A percentile compares a stretch with the other conserved stretches of the same genome.
Evolutionary conservation across 164 flowering plant genomes (phyloP).

Genomic region (Buxus sempervirens): DNA sequence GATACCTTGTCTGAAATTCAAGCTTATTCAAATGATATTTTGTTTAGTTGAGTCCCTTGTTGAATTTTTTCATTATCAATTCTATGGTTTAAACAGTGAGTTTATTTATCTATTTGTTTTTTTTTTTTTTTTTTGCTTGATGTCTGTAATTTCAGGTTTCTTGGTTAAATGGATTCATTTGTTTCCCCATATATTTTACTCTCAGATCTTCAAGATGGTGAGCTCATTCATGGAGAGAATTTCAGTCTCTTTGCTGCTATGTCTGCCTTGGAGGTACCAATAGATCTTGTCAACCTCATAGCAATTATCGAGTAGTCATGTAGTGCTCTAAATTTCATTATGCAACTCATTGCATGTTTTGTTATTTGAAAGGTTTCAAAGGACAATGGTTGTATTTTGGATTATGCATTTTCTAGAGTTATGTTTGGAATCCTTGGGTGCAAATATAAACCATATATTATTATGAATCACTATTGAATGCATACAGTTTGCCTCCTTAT

Average conservation of each 20-base stretch:
- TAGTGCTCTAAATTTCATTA: neutral
- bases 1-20: too few relatives aligned
- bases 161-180: neutral
- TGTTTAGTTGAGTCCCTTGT: too few relatives aligned
- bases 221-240: constrained; percentile 89
- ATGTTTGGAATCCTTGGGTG: neutral
- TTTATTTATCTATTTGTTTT: too few relatives aligned
- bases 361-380: neutral
- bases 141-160: neutral
- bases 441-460: neutral
- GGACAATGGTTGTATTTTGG: neutral
- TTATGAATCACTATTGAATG: too few relatives aligned
- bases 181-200: constrained; percentile 10
- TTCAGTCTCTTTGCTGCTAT: constrained; percentile 96
- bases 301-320: neutral
- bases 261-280: constrained; percentile 95
- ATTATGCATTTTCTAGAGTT: neutral
- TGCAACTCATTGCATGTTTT: neutral
- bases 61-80: neutral
- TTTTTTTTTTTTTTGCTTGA: neutral
- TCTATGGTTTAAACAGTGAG: neutral
- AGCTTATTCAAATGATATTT: too few relatives aligned
- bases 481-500: too few relatives aligned
- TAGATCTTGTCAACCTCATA: neutral
- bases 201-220: constrained; percentile 80